These are phyloP conservation scores for Pyrus communis DNA, from an alignment of 306 rosid genomes.

Conservation along the genomic window DNA sequence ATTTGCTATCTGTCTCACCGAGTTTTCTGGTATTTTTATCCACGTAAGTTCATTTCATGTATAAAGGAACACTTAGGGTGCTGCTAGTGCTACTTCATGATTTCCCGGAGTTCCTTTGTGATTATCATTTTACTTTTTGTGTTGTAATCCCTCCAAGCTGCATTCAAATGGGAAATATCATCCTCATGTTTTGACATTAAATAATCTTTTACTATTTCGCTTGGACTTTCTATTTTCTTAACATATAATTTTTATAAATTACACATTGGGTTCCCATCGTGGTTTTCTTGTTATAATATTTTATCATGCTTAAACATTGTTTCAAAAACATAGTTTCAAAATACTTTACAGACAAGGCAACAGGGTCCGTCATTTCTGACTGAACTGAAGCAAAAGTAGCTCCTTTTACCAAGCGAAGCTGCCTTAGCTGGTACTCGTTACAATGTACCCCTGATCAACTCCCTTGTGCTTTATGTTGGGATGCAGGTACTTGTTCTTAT, in stretches of 20 bases:
- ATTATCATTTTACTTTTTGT: slow-evolving; percentile 91
- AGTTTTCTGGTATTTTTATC: too few species aligned
- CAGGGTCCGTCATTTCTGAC: slow-evolving; percentile 56
- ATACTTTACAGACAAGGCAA: slow-evolving; percentile 59
- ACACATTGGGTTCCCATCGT: too few species aligned
- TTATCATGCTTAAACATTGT: not conserved
- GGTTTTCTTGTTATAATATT: too few species aligned
- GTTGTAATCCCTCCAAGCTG: slow-evolving; percentile 97
- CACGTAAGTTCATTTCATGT: too few species aligned
- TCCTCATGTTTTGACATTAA: slow-evolving; percentile 26
- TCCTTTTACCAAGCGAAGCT: slow-evolving; percentile 67
- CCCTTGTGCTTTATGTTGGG: slow-evolving; percentile 89
- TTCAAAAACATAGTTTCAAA: not conserved
- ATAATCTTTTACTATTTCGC: too few species aligned
- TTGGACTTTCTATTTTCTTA: too few species aligned
- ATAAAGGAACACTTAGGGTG: slow-evolving; percentile 51
- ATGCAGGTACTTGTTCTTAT: slow-evolving; percentile 65
- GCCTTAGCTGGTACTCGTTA: slow-evolving; percentile 79
- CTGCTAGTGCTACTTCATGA: slow-evolving; percentile 94
- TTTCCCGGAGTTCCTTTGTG: slow-evolving; percentile 93
- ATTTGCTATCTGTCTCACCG: too few species aligned
- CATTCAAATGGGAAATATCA: slow-evolving; percentile 94
- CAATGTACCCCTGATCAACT: slow-evolving; percentile 89
- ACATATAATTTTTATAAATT: too few species aligned
- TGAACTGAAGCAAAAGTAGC: slow-evolving; percentile 80